A percentile compares a stretch with the other conserved stretches of the same genome.
Evolutionary conservation across 345 rosid species (phyloP).

Genomic region (Gossypium raimondii): DNA sequence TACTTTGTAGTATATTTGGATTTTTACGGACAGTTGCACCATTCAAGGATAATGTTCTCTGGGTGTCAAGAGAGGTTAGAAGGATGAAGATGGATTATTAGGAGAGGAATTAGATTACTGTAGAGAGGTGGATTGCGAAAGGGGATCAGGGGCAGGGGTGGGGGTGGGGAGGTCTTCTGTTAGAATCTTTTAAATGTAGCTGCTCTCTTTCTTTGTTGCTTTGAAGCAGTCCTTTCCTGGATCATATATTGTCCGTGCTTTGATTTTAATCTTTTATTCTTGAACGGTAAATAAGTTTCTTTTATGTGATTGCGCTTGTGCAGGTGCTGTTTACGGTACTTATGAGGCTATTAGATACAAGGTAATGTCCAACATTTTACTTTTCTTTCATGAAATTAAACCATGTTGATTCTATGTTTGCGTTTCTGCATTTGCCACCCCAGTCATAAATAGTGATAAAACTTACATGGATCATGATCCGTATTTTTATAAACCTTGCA

Average conservation of each 20-base stretch:
- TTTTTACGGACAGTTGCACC: not conserved
- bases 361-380: slow-evolving; percentile 13
- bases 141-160: too few relatives aligned
- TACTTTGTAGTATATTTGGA: not conserved
- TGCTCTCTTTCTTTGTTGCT: not conserved
- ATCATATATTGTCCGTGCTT: not conserved
- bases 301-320: not conserved
- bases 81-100: not conserved
- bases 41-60: not conserved
- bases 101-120: not conserved
- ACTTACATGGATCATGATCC: not conserved
- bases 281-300: not conserved
- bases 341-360: slow-evolving; percentile 48
- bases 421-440: not conserved
- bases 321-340: slow-evolving; percentile 64
- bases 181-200: not conserved
- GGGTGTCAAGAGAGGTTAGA: not conserved
- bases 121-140: not conserved
- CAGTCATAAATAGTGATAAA: not conserved
- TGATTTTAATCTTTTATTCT: not conserved
- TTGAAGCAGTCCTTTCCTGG: not conserved
- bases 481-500: not conserved
- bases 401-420: not conserved
- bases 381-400: too few relatives aligned
- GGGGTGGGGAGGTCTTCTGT: not conserved